Conservation (phyloP, 2,329 filamentous ascomycete species). For the Nigrospora sphaerica region DNA sequence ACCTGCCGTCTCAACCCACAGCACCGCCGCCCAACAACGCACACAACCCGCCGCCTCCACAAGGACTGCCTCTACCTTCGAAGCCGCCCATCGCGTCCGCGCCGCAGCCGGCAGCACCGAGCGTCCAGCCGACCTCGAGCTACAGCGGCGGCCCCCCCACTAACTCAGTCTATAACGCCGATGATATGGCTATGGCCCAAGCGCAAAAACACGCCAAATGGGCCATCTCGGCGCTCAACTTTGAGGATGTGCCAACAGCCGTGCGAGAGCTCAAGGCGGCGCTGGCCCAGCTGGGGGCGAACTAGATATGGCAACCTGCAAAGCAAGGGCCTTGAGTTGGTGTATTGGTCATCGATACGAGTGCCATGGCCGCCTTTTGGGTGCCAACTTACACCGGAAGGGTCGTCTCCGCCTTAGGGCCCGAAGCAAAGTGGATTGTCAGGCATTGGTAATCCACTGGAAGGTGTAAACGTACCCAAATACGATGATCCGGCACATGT, state of each 20-base stretch:
- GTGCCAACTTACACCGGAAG: no score
- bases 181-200: conserved; percentile 64
- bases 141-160: conserved; percentile 14
- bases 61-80: conserved; percentile 10
- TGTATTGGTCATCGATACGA: no score
- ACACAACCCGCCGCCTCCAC: conserved; percentile 5
- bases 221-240: conserved; percentile 94
- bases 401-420: no score
- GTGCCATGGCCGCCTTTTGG: no score
- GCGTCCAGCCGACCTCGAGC: conserved; percentile 7
- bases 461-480: no score
- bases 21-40: conserved; percentile 7
- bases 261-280: conserved; percentile 77
- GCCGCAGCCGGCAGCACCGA: conserved; percentile 10
- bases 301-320: conserved; percentile 22
- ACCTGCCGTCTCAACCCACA: conserved; percentile 7
- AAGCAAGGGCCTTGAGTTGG: no score
- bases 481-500: no score
- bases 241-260: conserved; percentile 89
- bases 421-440: no score
- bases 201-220: conserved; percentile 96
- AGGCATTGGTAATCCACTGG: no score
- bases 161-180: conserved; percentile 40
- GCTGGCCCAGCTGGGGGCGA: conserved; percentile 61
- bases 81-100: conserved; percentile 12